phyloP scores from a whole-genome alignment of 352 stramenopile genomes.

The Globisporangium apiculatum region DNA sequence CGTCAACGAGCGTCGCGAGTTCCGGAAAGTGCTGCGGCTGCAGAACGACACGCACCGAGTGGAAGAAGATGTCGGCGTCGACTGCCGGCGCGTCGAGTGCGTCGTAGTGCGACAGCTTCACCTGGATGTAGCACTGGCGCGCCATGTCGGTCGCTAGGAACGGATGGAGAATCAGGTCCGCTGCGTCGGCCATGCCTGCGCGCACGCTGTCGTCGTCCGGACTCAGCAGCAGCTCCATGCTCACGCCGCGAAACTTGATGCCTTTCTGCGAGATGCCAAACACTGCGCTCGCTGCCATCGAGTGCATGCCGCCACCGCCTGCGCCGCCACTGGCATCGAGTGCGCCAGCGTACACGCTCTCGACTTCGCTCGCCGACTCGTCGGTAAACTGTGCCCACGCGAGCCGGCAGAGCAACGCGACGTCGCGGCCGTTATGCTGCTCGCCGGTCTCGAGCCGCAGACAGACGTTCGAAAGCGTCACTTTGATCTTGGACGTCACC shows the following conservation, averaged over 20 bases:
- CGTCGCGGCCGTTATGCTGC: conserved; percentile 46
- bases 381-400: conserved; percentile 82
- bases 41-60: conserved; percentile 70
- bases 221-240: conserved; percentile 72
- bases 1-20: conserved; percentile 62
- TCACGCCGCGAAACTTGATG: conserved; percentile 77
- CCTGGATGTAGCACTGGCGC: conserved; percentile 72
- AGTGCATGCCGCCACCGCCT: conserved; percentile 34
- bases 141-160: conserved; percentile 62
- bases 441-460: conserved; percentile 65
- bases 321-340: conserved; percentile 25
- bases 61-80: conserved; percentile 80
- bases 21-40: conserved; percentile 77
- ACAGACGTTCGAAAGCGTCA: conserved; percentile 84
- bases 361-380: conserved; percentile 70
- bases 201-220: conserved; percentile 34
- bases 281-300: conserved; percentile 71
- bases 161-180: conserved; percentile 42
- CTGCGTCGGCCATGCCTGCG: conserved; percentile 20
- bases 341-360: conserved; percentile 55
- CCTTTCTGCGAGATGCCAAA: conserved; percentile 84
- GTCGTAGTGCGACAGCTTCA: conserved; percentile 80
- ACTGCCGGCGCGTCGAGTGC: conserved; percentile 58
- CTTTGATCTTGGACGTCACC: conserved; percentile 87
- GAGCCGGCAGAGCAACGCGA: conserved; percentile 65